These are phyloP conservation scores for Chaetomium globosum DNA, from an alignment of 2,329 filamentous ascomycete species.

Conservation along the genomic window DNA sequence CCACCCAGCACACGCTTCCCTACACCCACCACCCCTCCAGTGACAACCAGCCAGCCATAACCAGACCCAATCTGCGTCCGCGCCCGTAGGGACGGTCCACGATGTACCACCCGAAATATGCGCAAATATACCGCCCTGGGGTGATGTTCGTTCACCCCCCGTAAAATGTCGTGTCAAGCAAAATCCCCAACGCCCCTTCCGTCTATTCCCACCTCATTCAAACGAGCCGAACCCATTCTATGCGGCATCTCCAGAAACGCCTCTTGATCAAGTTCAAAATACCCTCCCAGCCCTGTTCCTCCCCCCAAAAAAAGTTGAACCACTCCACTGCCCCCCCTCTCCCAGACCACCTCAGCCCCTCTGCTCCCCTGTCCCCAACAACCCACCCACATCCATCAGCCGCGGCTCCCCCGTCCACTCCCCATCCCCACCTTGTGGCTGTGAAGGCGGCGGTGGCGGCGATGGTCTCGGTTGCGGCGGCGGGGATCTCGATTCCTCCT, in stretches of 20 bases:
- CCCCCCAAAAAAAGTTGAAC: not conserved
- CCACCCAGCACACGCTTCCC: not conserved
- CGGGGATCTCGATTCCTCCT: not conserved
- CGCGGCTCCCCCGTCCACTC: conserved; percentile 1
- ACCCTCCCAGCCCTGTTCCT: not conserved
- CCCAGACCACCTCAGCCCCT: not conserved
- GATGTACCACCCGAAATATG: not conserved
- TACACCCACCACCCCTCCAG: not conserved
- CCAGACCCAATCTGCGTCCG: not conserved
- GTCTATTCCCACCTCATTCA: not conserved
- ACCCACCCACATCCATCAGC: conserved; percentile 24
- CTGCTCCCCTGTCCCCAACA: conserved; percentile 3
- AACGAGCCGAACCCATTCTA: not conserved
- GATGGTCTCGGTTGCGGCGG: not conserved
- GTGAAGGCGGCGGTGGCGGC: not conserved
- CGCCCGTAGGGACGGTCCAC: not conserved
- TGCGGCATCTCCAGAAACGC: not conserved
- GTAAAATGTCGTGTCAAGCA: not conserved
- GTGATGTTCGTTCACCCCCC: not conserved
- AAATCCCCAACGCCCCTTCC: not conserved
- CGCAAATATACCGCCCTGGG: not conserved
- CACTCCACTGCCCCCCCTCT: not conserved
- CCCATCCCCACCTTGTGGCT: not conserved
- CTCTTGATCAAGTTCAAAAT: not conserved
- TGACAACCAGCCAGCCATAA: not conserved